Base-by-base conservation (phyloP, 148 eudicot genomes). In the Persicaria maculosa region DNA sequence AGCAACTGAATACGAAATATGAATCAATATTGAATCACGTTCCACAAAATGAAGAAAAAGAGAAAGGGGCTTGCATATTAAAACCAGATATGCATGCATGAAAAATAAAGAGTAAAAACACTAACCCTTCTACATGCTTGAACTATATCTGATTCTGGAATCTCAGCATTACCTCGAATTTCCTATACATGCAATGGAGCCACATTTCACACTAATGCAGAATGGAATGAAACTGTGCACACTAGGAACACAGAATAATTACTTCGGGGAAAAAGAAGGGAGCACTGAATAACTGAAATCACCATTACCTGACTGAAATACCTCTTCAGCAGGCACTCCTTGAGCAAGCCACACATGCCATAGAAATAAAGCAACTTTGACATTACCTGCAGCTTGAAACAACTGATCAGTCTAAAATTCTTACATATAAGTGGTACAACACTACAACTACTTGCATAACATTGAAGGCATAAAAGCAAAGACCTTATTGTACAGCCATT, bases 401-500 rank as follows among this genome's bases (percentile, higher is more conserved):
- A n/a, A 65, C 43, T 65, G 19, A 65, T 65, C 70, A 40, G 70
- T 19, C 15, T 15, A 40, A 40, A 40, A 15, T 40, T 40, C 15
- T 36, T 36, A 3, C 40, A 31, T 31, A 31, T 2, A 31, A 31
- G 40, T 31, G 40, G 4, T 17, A 15, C 31, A 22, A 22, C 25
- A 22, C 25, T 22, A 22, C 25, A 16, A 44, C 19, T 40, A 15
- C 6, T 65, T 14, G 45, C 36, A 47, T 46, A 3, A 36, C 4
- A 47, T 9, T 46, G 19, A 6, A 71, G 73, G 73, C 12, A 36
- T 78, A 77, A 71, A 74, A 61, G 76, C 74, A 31, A 31, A 31
- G 40, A 94, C 98, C 97, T 94, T 94, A 81, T 89, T 89, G 77
- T 82, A 90, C 83, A 91, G 79, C 98, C 98, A 94, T 80, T 94